Conservation (phyloP, 768 basidiomycete species). For the Hygrocybe punicea region DNA sequence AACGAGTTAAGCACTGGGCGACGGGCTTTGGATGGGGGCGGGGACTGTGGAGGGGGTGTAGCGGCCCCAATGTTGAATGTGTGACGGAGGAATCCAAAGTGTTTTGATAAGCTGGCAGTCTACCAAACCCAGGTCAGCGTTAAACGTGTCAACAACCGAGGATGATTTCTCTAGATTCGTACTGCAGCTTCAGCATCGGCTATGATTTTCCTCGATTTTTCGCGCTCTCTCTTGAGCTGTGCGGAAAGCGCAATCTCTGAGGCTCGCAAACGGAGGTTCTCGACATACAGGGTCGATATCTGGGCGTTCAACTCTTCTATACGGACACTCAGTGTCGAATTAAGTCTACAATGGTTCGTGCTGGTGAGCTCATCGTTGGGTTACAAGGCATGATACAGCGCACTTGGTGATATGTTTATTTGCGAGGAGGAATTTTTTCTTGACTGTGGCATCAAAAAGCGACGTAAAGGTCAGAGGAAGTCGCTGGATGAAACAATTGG, state of each 20-base stretch:
- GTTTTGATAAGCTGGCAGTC: slow-evolving; percentile 62
- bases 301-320: slow-evolving; percentile 83
- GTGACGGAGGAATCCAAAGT: slow-evolving; percentile 61
- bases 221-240: slow-evolving; percentile 77
- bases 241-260: slow-evolving; percentile 73
- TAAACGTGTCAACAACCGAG: background rate
- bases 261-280: slow-evolving; percentile 78
- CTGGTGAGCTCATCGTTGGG: background rate
- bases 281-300: slow-evolving; percentile 75
- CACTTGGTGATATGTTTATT: slow-evolving; percentile 92
- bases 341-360: slow-evolving; percentile 50
- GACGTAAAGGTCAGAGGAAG: slow-evolving; percentile 17
- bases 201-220: slow-evolving; percentile 69
- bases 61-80: slow-evolving; percentile 48
- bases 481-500: slow-evolving; percentile 10
- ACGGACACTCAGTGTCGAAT: slow-evolving; percentile 78
- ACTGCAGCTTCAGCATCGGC: slow-evolving; percentile 74
- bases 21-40: slow-evolving; percentile 33
- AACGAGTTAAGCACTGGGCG: slow-evolving; percentile 44
- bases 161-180: slow-evolving; percentile 21
- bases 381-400: slow-evolving; percentile 17
- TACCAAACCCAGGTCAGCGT: slow-evolving; percentile 19
- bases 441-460: slow-evolving; percentile 58
- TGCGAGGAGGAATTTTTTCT: slow-evolving; percentile 87
- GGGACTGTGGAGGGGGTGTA: slow-evolving; percentile 46